phyloP scores from a whole-genome alignment of 306 rosid species.

The Sicyos baderoa region DNA sequence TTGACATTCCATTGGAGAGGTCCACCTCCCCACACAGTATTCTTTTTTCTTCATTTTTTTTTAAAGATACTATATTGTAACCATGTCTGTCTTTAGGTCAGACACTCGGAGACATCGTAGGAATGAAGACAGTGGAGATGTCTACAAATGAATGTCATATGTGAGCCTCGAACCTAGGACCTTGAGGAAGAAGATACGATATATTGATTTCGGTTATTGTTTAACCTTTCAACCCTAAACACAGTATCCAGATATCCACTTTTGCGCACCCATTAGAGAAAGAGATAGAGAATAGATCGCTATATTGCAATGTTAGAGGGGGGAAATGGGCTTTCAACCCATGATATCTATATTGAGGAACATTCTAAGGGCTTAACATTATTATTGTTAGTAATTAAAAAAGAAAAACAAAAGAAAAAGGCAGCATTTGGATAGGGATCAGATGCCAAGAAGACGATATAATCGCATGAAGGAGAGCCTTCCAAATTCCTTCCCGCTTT shows the following conservation, averaged over 20 bases:
- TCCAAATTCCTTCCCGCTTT: slow-evolving; percentile 18
- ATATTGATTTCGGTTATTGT: too few species aligned
- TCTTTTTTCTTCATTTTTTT: neutral
- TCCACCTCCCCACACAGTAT: slow-evolving; percentile 4
- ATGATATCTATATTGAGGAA: slow-evolving; percentile 1
- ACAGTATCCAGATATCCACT: slow-evolving; percentile 12
- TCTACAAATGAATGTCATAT: too few species aligned
- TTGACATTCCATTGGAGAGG: slow-evolving; percentile 12
- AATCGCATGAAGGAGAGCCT: slow-evolving; percentile 14
- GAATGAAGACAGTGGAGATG: too few species aligned
- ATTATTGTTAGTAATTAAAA: slow-evolving; percentile 15
- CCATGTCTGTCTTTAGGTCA: too few species aligned
- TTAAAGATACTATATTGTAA: too few species aligned
- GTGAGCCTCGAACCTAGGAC: too few species aligned
- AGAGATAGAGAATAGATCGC: slow-evolving; percentile 2
- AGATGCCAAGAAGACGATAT: slow-evolving; percentile 21
- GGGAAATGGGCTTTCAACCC: slow-evolving; percentile 19
- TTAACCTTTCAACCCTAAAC: neutral
- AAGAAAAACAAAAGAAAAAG: slow-evolving; percentile 11
- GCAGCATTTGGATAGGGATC: slow-evolving; percentile 18
- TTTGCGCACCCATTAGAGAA: neutral
- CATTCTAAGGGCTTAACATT: slow-evolving; percentile 17
- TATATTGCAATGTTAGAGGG: neutral
- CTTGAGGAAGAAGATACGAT: too few species aligned
- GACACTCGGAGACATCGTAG: too few species aligned